phyloP scores from a whole-genome alignment of 805 yeast genomes.

The Henningerozyma blattae region DNA sequence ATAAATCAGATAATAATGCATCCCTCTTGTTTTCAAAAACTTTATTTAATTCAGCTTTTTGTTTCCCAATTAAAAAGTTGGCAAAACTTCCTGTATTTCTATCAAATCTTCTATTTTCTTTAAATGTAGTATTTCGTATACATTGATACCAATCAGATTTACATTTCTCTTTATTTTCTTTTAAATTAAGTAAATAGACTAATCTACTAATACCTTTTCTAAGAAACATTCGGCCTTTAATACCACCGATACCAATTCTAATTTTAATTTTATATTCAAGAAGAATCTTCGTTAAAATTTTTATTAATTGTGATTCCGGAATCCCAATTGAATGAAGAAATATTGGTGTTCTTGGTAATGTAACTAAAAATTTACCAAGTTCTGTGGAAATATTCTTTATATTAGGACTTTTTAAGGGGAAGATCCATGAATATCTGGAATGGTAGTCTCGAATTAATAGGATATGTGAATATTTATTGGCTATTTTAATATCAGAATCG shows the following conservation, averaged over 20 bases:
- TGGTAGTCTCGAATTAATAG: conserved; percentile 19
- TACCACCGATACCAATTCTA: conserved; percentile 20
- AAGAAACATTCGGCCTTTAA: conserved; percentile 9
- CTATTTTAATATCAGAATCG: conserved; percentile 12
- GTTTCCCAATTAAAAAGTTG: conserved; percentile 10
- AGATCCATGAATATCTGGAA: conserved; percentile 20
- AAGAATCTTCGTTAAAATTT: no score
- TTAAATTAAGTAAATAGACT: conserved; percentile 6
- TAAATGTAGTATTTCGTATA: conserved; percentile 10
- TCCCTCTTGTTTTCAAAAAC: conserved; percentile 11
- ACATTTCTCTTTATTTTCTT: conserved; percentile 11
- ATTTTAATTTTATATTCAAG: conserved; percentile 12
- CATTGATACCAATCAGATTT: conserved; percentile 18
- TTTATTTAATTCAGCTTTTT: conserved; percentile 7
- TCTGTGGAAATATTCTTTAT: conserved; percentile 11
- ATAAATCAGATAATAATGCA: conserved; percentile 9
- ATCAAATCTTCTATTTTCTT: conserved; percentile 9
- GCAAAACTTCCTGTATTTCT: conserved; percentile 16
- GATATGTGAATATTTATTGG: conserved; percentile 17
- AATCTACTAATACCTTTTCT: conserved; percentile 11
- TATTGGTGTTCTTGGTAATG: conserved; percentile 17
- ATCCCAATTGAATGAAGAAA: no score
- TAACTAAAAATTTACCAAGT: conserved; percentile 10
- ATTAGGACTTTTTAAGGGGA: conserved; percentile 17
- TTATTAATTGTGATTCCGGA: no score